phyloP scores from a whole-genome alignment of 495 filamentous ascomycete species.

The Cercophora sp. region DNA sequence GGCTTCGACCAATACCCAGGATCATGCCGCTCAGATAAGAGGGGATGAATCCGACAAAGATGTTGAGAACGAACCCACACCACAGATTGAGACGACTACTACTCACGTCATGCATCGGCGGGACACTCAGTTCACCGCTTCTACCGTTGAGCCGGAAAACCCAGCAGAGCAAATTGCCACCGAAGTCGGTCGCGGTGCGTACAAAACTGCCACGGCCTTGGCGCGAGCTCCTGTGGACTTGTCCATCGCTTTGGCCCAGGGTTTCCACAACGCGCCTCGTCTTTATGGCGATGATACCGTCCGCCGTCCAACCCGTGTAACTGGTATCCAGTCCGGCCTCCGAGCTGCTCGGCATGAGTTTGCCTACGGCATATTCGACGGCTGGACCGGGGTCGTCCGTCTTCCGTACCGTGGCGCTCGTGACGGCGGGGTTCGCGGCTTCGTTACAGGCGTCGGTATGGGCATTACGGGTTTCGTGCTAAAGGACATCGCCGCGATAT shows the following conservation, averaged over 20 bases:
- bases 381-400: conserved; percentile 62
- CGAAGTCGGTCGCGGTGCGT: conserved; percentile 43
- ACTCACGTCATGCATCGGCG: conserved; percentile 19
- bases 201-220: conserved; percentile 40
- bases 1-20: not conserved
- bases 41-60: not conserved
- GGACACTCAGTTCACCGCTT: conserved; percentile 12
- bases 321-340: conserved; percentile 64
- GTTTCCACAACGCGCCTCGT: conserved; percentile 78
- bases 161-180: conserved; percentile 34
- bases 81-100: conserved; percentile 17
- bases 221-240: conserved; percentile 61
- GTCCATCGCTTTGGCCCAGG: conserved; percentile 68
- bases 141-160: conserved; percentile 31
- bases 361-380: conserved; percentile 66
- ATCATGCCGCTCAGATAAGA: conserved; percentile 5
- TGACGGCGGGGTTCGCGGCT: conserved; percentile 53
- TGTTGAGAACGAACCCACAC: not conserved
- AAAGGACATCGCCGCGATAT: conserved; percentile 61
- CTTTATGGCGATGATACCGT: conserved; percentile 58
- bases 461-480: conserved; percentile 70
- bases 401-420: conserved; percentile 63
- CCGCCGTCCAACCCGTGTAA: conserved; percentile 53
- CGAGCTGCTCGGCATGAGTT: conserved; percentile 66
- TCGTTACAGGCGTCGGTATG: conserved; percentile 66